These are phyloP conservation scores for Dendrobium nobile DNA, from an alignment of 106 monocot species.

Conservation along the genomic window DNA sequence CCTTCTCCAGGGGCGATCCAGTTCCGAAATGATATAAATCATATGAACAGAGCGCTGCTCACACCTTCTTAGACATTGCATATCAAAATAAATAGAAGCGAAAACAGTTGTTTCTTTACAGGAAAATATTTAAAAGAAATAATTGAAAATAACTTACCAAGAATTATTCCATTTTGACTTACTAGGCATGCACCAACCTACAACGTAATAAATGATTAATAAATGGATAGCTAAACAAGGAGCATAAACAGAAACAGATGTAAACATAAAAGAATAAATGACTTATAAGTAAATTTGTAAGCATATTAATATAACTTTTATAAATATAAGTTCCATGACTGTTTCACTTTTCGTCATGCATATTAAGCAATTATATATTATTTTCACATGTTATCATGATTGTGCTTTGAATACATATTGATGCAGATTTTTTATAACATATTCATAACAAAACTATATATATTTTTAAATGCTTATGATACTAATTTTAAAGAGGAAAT, in stretches of 20 bases:
- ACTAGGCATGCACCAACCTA: constrained; percentile 97
- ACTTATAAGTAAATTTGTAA: not conserved
- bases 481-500: too few species aligned
- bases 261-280: not conserved
- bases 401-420: too few species aligned
- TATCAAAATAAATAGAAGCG: not conserved
- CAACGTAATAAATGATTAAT: constrained; percentile 2
- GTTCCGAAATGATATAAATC: not conserved
- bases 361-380: too few species aligned
- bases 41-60: not conserved
- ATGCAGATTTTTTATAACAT: too few species aligned
- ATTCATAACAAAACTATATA: too few species aligned
- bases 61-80: not conserved
- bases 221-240: constrained; percentile 1
- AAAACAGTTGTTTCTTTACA: not conserved
- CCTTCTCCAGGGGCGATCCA: not conserved
- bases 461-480: too few species aligned
- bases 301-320: too few species aligned
- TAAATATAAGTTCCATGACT: too few species aligned
- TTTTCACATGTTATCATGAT: too few species aligned
- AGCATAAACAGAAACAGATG: not conserved
- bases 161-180: constrained; percentile 83
- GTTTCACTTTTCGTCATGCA: too few species aligned
- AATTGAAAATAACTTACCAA: constrained; percentile 42
- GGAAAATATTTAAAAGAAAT: not conserved